Conservation (phyloP, 306 rosid genomes). For the Cyamopsis tetragonoloba region DNA sequence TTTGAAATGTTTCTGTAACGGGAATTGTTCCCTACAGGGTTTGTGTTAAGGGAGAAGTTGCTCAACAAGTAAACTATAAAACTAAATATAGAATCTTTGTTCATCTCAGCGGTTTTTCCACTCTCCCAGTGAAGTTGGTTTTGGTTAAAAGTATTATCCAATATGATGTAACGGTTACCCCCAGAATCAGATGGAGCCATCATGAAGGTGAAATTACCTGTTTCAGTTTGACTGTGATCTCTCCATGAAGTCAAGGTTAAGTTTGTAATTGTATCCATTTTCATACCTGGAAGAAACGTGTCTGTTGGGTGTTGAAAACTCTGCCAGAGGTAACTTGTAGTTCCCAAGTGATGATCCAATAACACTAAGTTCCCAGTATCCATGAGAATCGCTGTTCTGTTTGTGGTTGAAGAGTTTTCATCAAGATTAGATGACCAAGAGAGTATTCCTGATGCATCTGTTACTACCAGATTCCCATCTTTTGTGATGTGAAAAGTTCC, state of each 20-base stretch:
- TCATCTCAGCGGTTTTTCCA: too few relatives aligned
- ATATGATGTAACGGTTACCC: too few relatives aligned
- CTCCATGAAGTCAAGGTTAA: conserved; percentile 33
- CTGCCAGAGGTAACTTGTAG: conserved; percentile 33
- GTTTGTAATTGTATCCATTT: conserved; percentile 6
- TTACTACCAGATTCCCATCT: conserved; percentile 32
- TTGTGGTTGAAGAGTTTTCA: background rate
- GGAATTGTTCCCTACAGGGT: too few relatives aligned
- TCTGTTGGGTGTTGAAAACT: conserved; percentile 44
- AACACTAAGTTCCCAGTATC: conserved; percentile 47
- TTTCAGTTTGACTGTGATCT: background rate
- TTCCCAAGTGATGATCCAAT: background rate
- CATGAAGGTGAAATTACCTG: conserved; percentile 14
- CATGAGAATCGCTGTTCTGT: conserved; percentile 23
- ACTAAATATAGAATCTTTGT: too few relatives aligned
- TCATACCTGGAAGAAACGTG: conserved; percentile 52
- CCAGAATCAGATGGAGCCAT: too few relatives aligned
- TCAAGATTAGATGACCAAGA: conserved; percentile 4
- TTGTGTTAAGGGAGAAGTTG: background rate
- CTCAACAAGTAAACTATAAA: background rate
- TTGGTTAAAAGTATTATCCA: too few relatives aligned
- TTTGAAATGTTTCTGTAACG: too few relatives aligned
- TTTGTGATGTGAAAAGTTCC: conserved; percentile 20
- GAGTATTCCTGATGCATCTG: background rate
- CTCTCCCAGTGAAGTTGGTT: conserved; percentile 4